Percentiles rank a stretch among this genome's conserved stretches.
phyloP scores from a whole-genome alignment of 176 grass and related monocot genomes.

The Phoenix roebelenii region DNA sequence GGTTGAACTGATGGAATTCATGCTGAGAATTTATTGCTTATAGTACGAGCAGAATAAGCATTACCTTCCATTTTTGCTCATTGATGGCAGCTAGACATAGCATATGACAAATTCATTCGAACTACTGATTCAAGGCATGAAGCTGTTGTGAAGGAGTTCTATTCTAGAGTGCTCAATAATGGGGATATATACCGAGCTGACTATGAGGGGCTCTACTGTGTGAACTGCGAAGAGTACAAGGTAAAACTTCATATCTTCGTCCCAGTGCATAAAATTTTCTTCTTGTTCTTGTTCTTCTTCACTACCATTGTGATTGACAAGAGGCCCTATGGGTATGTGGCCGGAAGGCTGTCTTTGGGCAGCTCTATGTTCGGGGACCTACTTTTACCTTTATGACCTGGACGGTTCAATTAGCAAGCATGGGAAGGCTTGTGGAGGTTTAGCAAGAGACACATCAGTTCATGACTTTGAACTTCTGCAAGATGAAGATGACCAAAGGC shows the following conservation, averaged over 20 bases:
- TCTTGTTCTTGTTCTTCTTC: too few species aligned
- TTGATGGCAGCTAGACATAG: conserved; percentile 63
- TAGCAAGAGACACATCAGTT: not conserved
- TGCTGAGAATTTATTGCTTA: too few species aligned
- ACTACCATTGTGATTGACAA: too few species aligned
- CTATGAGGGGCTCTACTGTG: conserved; percentile 88
- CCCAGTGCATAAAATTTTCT: too few species aligned
- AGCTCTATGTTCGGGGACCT: too few species aligned
- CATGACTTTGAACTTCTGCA: too few species aligned
- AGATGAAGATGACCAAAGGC: too few species aligned
- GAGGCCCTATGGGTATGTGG: too few species aligned
- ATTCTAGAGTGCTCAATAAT: conserved; percentile 69
- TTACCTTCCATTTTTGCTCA: conserved; percentile 19
- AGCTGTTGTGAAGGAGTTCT: conserved; percentile 82
- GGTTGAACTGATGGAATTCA: too few species aligned
- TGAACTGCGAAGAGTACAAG: conserved; percentile 97
- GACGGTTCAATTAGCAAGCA: not conserved
- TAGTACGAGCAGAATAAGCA: too few species aligned
- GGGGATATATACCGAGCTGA: conserved; percentile 93
- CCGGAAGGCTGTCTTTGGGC: too few species aligned
- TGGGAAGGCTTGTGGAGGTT: not conserved
- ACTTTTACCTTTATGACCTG: too few species aligned
- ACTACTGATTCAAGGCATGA: conserved; percentile 80
- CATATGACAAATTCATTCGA: conserved; percentile 83
- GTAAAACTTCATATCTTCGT: conserved; percentile 28